Percentiles rank a stretch among this genome's conserved stretches.
Conservation (phyloP, 306 rosid genomes). For the Gillenia trifoliata region DNA sequence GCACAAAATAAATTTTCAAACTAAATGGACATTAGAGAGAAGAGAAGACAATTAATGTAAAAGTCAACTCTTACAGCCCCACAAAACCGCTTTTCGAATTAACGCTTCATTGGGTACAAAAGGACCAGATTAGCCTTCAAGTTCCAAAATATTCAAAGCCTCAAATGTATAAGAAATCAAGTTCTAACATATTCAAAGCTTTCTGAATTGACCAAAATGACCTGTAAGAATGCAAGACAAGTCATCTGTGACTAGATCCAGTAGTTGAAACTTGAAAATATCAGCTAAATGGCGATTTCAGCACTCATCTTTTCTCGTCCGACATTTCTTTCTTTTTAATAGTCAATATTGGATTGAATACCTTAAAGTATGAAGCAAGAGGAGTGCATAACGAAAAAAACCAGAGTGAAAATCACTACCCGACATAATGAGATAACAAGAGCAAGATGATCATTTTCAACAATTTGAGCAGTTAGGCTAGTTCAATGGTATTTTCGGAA, state of each 20-base stretch:
- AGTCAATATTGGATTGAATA: too few species aligned
- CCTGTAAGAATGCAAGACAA: not conserved
- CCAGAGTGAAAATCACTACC: too few species aligned
- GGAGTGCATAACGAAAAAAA: too few species aligned
- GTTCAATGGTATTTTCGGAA: constrained; percentile 14
- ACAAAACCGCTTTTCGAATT: constrained; percentile 18
- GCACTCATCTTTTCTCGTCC: too few species aligned
- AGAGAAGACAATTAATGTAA: constrained; percentile 2
- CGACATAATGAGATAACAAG: not conserved
- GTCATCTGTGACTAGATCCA: not conserved
- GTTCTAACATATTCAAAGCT: not conserved
- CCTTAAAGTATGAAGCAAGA: too few species aligned
- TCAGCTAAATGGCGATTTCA: not conserved
- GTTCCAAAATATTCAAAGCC: not conserved
- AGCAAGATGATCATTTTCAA: not conserved
- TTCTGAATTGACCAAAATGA: not conserved
- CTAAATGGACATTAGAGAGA: constrained; percentile 13
- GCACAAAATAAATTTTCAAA: constrained; percentile 21
- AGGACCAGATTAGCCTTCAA: constrained; percentile 32
- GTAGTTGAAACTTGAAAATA: too few species aligned
- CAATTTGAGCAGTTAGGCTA: constrained; percentile 7
- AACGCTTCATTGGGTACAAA: constrained; percentile 34
- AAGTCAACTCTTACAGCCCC: constrained; percentile 42
- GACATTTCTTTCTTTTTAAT: too few species aligned
- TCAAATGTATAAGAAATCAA: not conserved